A percentile compares a stretch with the other conserved stretches of the same genome.
phyloP scores from a whole-genome alignment of 495 filamentous ascomycete genomes.

The Xylona heveae region DNA sequence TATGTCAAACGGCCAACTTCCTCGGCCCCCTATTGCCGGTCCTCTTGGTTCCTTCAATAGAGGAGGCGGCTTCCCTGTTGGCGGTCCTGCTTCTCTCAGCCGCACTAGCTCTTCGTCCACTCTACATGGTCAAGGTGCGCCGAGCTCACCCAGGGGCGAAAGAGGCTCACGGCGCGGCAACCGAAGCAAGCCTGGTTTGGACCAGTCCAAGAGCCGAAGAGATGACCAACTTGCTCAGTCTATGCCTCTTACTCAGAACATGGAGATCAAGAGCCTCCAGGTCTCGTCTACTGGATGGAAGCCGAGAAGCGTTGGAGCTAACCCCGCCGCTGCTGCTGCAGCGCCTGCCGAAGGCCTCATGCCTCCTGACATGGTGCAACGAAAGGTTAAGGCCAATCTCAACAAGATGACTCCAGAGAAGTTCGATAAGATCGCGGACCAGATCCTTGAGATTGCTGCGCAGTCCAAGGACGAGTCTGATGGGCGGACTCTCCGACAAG shows the following conservation, averaged over 20 bases:
- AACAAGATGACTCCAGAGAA: constrained; percentile 99
- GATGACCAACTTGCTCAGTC: constrained; percentile 48
- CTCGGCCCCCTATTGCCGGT: constrained; percentile 23
- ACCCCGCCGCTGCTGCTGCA: constrained; percentile 30
- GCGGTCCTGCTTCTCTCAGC: constrained; percentile 22
- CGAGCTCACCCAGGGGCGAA: constrained; percentile 29
- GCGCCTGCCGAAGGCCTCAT: constrained; percentile 24
- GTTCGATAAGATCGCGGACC: constrained; percentile 84
- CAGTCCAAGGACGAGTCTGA: constrained; percentile 93
- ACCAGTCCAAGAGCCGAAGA: constrained; percentile 23
- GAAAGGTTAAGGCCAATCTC: constrained; percentile 92
- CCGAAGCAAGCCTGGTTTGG: constrained; percentile 39
- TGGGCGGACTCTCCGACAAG: constrained; percentile 84
- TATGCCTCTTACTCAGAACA: constrained; percentile 72
- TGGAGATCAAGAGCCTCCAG: constrained; percentile 60
- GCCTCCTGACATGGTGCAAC: constrained; percentile 83
- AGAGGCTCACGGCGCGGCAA: constrained; percentile 22
- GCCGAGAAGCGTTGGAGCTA: constrained; percentile 45
- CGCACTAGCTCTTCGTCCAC: constrained; percentile 32
- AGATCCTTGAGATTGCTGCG: constrained; percentile 78
- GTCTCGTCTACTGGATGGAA: constrained; percentile 67
- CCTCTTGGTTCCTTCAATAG: constrained; percentile 37
- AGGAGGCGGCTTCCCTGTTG: constrained; percentile 38
- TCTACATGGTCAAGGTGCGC: constrained; percentile 18
- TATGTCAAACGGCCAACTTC: constrained; percentile 16